Base-by-base conservation (phyloP, 1,284 basidiomycete genomes). In the Cryptococcus depauperatus region DNA sequence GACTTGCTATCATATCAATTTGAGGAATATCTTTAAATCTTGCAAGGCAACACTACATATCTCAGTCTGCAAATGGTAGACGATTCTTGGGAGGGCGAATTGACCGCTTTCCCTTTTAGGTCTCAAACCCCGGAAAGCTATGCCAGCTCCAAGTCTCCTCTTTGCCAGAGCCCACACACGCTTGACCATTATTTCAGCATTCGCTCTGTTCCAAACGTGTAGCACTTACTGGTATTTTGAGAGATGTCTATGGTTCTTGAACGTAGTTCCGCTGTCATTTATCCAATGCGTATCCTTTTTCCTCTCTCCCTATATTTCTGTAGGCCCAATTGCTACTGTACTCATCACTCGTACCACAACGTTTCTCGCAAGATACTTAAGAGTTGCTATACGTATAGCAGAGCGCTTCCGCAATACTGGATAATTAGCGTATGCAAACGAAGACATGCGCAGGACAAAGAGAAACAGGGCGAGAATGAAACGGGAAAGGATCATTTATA, bases 1-100 rank as follows among this genome's bases (percentile, higher is more conserved):
- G 77, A 48, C 82, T 77, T 11, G 82, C 77, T 25, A 84, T 74
- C 1, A 76, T 76, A 59, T 84, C 81, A 18, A 85, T 65, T 23
- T 79, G 74, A 0, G 82, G 82, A 19, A 84, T 71, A 1, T 82
- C 79, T 27, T 77, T 72, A 16, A 79, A n/a, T 73, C 29, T 68
- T 56, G 49, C 81, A 81, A 0, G 82, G 81, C 0, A 78, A 70
- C 5, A 74, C 79, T 78, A 56, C 7, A 21, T 39, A 18, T 10
- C 13, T 25, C n/a, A n/a, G 21, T 33, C 39, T 7, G 21, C 34
- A 22, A 14, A 8, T 13, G 5, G 19, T 35, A 25, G 19, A 22
- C 14, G 8, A 13, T 16, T 7, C 19, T 28, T 16, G 9, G 13
- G 22, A 23, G 25, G 14, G 33, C 23, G 10, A n/a, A 62, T 66